These are phyloP conservation scores for Puccinia brachypodii DNA, from an alignment of 1,284 basidiomycete species.

Conservation along the genomic window DNA sequence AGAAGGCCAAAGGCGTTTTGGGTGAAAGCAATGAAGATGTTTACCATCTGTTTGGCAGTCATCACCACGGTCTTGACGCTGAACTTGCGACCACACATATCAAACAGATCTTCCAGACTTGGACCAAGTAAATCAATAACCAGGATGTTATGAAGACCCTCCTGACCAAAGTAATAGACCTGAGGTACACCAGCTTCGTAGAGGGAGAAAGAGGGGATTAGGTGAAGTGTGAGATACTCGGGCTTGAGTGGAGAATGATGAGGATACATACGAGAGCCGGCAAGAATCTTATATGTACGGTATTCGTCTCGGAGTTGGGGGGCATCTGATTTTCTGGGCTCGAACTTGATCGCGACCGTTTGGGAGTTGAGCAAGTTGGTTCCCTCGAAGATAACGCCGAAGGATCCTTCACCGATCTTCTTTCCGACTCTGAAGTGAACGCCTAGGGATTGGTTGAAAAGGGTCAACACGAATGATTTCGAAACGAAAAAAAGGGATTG, in stretches of 20 bases:
- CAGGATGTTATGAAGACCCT: conserved; percentile 94
- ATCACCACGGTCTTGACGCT: conserved; percentile 93
- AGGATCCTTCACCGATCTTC: conserved; percentile 68
- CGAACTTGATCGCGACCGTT: conserved; percentile 97
- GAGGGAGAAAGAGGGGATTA: not conserved
- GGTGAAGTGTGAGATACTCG: not conserved
- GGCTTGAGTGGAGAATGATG: not conserved
- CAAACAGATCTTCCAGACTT: conserved; percentile 88
- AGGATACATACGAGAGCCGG: conserved; percentile 75
- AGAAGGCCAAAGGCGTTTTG: conserved; percentile 49
- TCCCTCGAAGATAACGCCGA: conserved; percentile 61
- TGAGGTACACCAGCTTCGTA: conserved; percentile 79
- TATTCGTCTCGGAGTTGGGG: conserved; percentile 95
- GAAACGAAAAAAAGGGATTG: not conserved
- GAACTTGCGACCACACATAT: conserved; percentile 94
- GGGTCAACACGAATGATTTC: not conserved
- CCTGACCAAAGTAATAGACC: conserved; percentile 96
- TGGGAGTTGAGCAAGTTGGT: conserved; percentile 92
- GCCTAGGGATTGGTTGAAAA: conserved; percentile 57
- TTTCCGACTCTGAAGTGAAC: conserved; percentile 81
- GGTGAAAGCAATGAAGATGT: conserved; percentile 51
- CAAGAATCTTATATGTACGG: conserved; percentile 91
- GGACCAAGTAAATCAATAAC: conserved; percentile 94
- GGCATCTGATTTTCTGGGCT: conserved; percentile 92
- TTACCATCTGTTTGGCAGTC: conserved; percentile 93